Evolutionary conservation across 2,329 filamentous ascomycete genomes (phyloP).

Genomic region (Sclerotinia borealis): DNA sequence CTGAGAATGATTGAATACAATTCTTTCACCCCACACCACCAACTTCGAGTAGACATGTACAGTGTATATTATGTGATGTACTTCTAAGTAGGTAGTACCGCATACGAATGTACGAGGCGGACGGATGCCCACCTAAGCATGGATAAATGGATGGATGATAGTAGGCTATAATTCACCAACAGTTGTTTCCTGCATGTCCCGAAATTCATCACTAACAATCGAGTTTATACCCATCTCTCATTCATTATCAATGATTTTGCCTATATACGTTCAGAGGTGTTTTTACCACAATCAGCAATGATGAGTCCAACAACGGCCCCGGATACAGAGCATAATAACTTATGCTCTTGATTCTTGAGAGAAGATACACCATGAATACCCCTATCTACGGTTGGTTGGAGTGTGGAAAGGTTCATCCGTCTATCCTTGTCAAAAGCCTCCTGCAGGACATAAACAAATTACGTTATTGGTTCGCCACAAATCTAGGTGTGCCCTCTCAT

Average conservation of each 20-base stretch:
- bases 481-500: neutral
- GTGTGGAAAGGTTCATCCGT: neutral
- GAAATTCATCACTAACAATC: neutral
- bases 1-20: neutral
- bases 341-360: neutral
- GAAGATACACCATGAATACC: neutral
- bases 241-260: neutral
- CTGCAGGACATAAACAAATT: slow-evolving; percentile 6
- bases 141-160: neutral
- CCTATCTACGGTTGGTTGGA: neutral
- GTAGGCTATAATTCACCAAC: neutral
- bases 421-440: neutral
- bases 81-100: neutral
- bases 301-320: neutral
- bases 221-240: too few relatives aligned
- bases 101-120: neutral
- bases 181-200: neutral
- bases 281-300: neutral
- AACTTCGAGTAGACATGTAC: neutral
- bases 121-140: neutral
- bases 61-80: too few relatives aligned
- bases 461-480: neutral
- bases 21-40: neutral
- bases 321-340: neutral
- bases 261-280: neutral